These are phyloP conservation scores for Zygoascus bituminiphila DNA, from an alignment of 805 yeast genomes.

Conservation along the genomic window DNA sequence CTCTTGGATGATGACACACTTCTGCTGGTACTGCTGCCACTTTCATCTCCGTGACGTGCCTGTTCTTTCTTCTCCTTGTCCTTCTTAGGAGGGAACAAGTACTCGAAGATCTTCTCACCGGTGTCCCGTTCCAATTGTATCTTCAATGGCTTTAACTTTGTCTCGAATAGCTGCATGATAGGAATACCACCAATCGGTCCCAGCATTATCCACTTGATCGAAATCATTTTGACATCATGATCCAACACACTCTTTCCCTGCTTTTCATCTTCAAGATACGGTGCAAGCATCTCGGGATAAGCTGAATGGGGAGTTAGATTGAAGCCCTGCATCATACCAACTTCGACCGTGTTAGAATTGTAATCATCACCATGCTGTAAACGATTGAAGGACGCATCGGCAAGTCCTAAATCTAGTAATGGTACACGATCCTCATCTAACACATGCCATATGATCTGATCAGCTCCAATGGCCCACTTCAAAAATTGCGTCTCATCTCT, in stretches of 20 bases:
- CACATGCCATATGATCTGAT: slow-evolving; percentile 63
- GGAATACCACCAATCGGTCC: slow-evolving; percentile 86
- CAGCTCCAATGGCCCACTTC: slow-evolving; percentile 52
- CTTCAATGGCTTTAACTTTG: slow-evolving; percentile 56
- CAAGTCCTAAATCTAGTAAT: slow-evolving; percentile 62
- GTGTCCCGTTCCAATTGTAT: slow-evolving; percentile 67
- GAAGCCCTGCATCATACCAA: slow-evolving; percentile 59
- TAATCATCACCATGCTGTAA: slow-evolving; percentile 59
- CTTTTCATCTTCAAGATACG: slow-evolving; percentile 27
- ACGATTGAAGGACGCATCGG: slow-evolving; percentile 52
- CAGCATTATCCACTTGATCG: slow-evolving; percentile 66
- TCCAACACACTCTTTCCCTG: slow-evolving; percentile 4
- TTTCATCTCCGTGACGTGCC: slow-evolving; percentile 5
- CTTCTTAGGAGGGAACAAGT: slow-evolving; percentile 55
- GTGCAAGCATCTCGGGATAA: slow-evolving; percentile 65
- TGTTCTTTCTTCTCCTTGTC: slow-evolving; percentile 3
- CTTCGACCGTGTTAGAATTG: slow-evolving; percentile 49
- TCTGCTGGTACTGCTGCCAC: not conserved
- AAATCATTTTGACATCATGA: slow-evolving; percentile 30
- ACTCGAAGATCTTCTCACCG: slow-evolving; percentile 52
- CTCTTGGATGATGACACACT: not conserved
- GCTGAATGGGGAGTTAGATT: slow-evolving; percentile 49
- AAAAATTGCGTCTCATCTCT: slow-evolving; percentile 26
- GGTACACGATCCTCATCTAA: slow-evolving; percentile 52
- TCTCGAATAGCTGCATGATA: slow-evolving; percentile 58